Percentiles rank a stretch among this genome's conserved stretches.
phyloP scores from a whole-genome alignment of 202 grass and related monocot genomes.

The Eragrostis tef region DNA sequence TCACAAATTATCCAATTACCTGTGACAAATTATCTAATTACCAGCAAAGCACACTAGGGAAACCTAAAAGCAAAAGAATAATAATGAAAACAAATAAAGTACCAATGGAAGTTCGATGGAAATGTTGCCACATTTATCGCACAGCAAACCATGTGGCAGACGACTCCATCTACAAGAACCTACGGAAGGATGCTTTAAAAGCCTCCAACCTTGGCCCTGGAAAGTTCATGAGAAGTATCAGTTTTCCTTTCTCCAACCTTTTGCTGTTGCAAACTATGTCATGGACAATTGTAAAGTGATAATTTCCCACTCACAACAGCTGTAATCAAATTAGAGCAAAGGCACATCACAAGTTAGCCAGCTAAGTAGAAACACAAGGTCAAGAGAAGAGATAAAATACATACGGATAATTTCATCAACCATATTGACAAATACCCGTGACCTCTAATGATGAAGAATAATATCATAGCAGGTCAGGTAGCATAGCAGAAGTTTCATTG shows the following conservation, averaged over 20 bases:
- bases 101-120: conserved; percentile 58
- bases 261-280: conserved; percentile 38
- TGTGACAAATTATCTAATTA: conserved; percentile 1
- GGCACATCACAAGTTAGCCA: conserved; percentile 13
- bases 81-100: conserved; percentile 35
- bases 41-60: not conserved
- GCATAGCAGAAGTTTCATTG: conserved; percentile 4
- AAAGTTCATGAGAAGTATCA: conserved; percentile 76
- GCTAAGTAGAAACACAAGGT: conserved; percentile 21
- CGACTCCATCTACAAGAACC: conserved; percentile 65
- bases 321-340: conserved; percentile 33
- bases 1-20: not conserved
- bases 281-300: conserved; percentile 31
- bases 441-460: conserved; percentile 7
- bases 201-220: conserved; percentile 79
- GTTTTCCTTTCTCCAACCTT: conserved; percentile 39
- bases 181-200: conserved; percentile 80
- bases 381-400: conserved; percentile 10
- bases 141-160: conserved; percentile 74
- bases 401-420: conserved; percentile 24
- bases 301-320: conserved; percentile 17
- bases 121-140: conserved; percentile 68
- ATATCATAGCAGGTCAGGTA: conserved; percentile 25
- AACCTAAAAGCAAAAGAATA: conserved; percentile 20
- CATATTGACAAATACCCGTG: conserved; percentile 13